Evolutionary conservation across 768 basidiomycete species (phyloP), one percentile per base, ranked within the genome.

Genomic region (Agaricus subrufescens): DNA sequence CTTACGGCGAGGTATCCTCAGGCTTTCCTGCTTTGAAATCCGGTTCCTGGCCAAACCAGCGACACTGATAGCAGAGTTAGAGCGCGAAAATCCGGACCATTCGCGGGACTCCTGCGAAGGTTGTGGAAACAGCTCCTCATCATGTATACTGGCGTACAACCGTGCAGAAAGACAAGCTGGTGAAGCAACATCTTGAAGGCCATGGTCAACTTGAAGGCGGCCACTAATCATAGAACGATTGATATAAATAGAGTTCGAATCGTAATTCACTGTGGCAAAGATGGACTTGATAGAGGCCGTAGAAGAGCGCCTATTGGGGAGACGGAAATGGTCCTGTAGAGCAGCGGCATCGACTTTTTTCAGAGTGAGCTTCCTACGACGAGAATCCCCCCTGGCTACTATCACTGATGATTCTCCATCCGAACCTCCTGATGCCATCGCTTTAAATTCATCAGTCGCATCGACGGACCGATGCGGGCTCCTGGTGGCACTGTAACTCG

Each of bases 141-240:
- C 85, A 55, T 79, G 82, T 40, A 77, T 75, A 52, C 75, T 79
- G 7, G 86, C 86, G 52, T 86, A 78, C 46, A 78, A 80, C 43
- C 94, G 81, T 14, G 86, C 88, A 2, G 81, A 77, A 27, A 86
- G 69, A 60, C 89, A 88, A 25, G 76, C 75, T 57, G 87, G 84
- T 10, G 92, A 94, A 62, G 88, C 84, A 56, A 97, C 83, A 64
- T 96, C 94, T 46, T 81, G 77, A 15, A 98, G 73, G 10, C 84
- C 85, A 44, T 86, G 81, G 63, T 96, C 94, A 50, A 92, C 84
- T 40, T 83, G 80, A 29, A 78, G 75, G 46, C 91, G 85, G 34
- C 84, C 83, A 42, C 80, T 71, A 9, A 82, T 73, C 15, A 88
- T 84, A 14, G 84, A 80, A 14, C 91, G 86, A 37, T 84, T 80